Conservation (phyloP, 495 filamentous ascomycete species). For the Lepidopterella palustris region DNA sequence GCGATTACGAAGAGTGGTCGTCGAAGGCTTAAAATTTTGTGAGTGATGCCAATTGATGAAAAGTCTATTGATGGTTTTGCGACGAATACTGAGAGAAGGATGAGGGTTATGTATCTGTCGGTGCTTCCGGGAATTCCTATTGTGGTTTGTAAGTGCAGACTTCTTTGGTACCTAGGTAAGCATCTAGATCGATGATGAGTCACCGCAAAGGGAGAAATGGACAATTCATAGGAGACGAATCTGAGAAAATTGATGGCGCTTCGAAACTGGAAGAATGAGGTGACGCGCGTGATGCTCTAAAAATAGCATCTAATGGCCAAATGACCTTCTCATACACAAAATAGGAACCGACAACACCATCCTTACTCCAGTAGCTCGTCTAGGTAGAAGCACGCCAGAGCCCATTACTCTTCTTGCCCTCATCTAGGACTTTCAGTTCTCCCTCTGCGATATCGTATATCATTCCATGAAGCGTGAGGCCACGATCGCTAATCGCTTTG, state of each 20-base stretch:
- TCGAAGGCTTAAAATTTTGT: neutral
- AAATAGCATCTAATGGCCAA: neutral
- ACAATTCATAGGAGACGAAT: neutral
- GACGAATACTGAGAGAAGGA: neutral
- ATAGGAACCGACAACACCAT: neutral
- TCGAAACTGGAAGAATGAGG: neutral
- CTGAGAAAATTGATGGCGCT: neutral
- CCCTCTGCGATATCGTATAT: constrained; percentile 38
- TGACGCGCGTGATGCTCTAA: neutral
- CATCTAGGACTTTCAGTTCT: constrained; percentile 32
- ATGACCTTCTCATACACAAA: neutral
- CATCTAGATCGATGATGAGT: neutral
- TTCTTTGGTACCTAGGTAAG: neutral
- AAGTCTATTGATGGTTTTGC: neutral
- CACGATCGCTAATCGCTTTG: constrained; percentile 36
- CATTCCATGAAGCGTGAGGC: constrained; percentile 38
- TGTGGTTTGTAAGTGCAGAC: neutral
- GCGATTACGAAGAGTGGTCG: neutral
- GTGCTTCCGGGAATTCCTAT: neutral
- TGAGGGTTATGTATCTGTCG: neutral
- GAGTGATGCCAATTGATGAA: neutral
- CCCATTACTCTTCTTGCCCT: constrained; percentile 17
- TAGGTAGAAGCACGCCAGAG: constrained; percentile 14
- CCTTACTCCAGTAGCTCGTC: neutral
- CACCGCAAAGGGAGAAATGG: neutral